Conservation (phyloP, 129 eudicot species). For the Flaveria robusta region DNA sequence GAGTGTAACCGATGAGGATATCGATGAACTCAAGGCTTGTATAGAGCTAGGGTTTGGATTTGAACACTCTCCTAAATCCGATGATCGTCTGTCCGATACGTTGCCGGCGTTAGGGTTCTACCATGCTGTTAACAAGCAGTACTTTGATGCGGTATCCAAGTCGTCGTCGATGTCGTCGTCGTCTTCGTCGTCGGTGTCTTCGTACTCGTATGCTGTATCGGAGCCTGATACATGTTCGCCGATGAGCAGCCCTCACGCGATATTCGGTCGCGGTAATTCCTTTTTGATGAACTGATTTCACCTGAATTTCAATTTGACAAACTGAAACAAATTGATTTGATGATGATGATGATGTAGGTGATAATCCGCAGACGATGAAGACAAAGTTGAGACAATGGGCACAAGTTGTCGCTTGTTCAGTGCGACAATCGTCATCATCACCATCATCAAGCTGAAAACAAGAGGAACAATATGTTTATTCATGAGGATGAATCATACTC, state of each 20-base stretch:
- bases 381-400: conserved; percentile 76
- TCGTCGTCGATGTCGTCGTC: conserved; percentile 40
- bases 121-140: conserved; percentile 66
- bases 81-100: conserved; percentile 65
- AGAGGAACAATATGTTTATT: not conserved
- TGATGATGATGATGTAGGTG: conserved; percentile 41
- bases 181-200: conserved; percentile 27
- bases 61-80: conserved; percentile 53
- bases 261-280: conserved; percentile 49
- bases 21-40: conserved; percentile 80
- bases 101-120: conserved; percentile 82
- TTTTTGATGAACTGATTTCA: not conserved
- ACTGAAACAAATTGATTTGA: no score
- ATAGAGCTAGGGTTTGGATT: conserved; percentile 83
- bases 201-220: conserved; percentile 39
- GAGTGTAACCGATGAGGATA: conserved; percentile 80
- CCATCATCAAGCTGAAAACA: conserved; percentile 35
- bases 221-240: conserved; percentile 60
- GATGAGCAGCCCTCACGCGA: conserved; percentile 51
- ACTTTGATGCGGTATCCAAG: conserved; percentile 46
- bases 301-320: not conserved
- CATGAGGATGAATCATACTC: conserved; percentile 15
- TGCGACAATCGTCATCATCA: conserved; percentile 46
- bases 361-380: conserved; percentile 62
- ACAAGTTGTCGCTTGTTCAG: conserved; percentile 75